A percentile compares a stretch with the other conserved stretches of the same genome.
phyloP scores from a whole-genome alignment of 148 eudicot genomes.

The Limonium bicolor region DNA sequence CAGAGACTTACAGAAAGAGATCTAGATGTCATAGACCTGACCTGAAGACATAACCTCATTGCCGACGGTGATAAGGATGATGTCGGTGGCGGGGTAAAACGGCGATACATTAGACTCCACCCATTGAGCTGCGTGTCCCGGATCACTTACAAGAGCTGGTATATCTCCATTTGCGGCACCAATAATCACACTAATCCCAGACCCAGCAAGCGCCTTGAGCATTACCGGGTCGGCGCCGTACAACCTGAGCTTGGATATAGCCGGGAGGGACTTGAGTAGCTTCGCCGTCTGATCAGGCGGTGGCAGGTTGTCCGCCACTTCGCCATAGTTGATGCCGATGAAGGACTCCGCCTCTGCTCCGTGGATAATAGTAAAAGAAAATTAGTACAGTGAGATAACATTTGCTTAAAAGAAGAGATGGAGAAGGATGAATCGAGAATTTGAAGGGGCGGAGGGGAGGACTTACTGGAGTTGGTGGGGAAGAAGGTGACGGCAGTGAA shows the following conservation, averaged over 20 bases:
- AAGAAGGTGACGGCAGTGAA: too few relatives aligned
- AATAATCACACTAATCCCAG: slow-evolving; percentile 62
- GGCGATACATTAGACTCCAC: slow-evolving; percentile 46
- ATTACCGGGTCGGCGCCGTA: slow-evolving; percentile 73
- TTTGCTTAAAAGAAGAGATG: not conserved
- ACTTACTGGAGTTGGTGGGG: too few relatives aligned
- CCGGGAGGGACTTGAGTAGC: slow-evolving; percentile 44
- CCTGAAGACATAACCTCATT: slow-evolving; percentile 68
- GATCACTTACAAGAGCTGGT: slow-evolving; percentile 63
- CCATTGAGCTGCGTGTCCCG: slow-evolving; percentile 74
- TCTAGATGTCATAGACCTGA: too few relatives aligned
- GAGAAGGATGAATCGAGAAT: not conserved
- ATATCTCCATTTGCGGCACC: slow-evolving; percentile 76
- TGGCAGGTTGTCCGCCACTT: slow-evolving; percentile 78
- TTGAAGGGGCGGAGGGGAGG: too few relatives aligned
- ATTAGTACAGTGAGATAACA: not conserved
- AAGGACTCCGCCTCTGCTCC: slow-evolving; percentile 56
- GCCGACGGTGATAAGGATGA: slow-evolving; percentile 60
- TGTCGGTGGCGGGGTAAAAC: slow-evolving; percentile 54
- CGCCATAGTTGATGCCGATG: slow-evolving; percentile 79
- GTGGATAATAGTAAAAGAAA: too few relatives aligned
- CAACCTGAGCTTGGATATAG: slow-evolving; percentile 58
- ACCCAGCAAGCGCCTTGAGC: slow-evolving; percentile 53
- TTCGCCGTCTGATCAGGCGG: slow-evolving; percentile 52
- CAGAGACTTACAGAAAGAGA: too few relatives aligned